These are phyloP conservation scores for Lycium barbarum DNA, from an alignment of 257 asterid species.

Conservation along the genomic window DNA sequence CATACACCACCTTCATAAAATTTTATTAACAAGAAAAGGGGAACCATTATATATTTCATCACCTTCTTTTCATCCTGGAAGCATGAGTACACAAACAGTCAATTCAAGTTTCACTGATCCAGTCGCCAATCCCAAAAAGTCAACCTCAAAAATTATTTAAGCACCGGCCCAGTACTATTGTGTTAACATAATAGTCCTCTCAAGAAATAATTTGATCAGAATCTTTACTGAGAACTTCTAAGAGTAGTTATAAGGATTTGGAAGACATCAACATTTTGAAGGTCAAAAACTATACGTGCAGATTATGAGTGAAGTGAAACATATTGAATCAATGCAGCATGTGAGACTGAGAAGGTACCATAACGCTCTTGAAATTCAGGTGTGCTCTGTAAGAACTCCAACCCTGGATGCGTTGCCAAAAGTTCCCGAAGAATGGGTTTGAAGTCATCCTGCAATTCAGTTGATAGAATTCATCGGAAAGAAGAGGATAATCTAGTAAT, in stretches of 20 bases:
- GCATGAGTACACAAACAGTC: neutral
- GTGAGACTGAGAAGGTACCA: slow-evolving; percentile 55
- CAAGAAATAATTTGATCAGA: neutral
- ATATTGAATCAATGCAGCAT: slow-evolving; percentile 25
- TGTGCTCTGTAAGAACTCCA: slow-evolving; percentile 96
- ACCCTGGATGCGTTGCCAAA: slow-evolving; percentile 96
- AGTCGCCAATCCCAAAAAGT: neutral
- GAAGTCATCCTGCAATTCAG: slow-evolving; percentile 75
- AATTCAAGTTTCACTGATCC: slow-evolving; percentile 2
- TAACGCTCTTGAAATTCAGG: slow-evolving; percentile 99
- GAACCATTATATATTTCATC: neutral
- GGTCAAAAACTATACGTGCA: slow-evolving; percentile 3
- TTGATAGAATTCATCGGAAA: slow-evolving; percentile 1
- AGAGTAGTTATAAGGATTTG: neutral
- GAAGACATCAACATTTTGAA: neutral
- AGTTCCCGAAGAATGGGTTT: slow-evolving; percentile 95
- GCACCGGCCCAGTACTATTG: neutral
- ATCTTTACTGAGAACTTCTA: neutral
- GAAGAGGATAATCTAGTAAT: slow-evolving; percentile 12
- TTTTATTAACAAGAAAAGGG: neutral
- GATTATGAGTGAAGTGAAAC: slow-evolving; percentile 19
- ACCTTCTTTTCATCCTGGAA: neutral
- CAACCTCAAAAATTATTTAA: neutral
- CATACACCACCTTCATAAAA: neutral
- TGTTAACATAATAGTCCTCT: neutral